Base-by-base conservation (phyloP, 2,329 filamentous ascomycete genomes). In the Curvularia spicifera region DNA sequence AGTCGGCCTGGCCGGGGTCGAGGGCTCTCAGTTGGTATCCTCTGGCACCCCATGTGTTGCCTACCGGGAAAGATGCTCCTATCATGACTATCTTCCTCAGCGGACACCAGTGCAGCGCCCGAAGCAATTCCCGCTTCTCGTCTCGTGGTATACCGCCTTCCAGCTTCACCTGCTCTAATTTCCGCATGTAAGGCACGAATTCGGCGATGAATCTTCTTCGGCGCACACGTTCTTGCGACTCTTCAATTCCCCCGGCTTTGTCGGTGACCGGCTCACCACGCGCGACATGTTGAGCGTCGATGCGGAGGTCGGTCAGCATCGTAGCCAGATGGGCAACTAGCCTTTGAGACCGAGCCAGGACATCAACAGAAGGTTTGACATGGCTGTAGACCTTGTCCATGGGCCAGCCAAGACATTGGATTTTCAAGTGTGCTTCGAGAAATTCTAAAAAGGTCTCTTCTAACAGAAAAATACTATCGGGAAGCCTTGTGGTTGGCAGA, bases 91-190 rank as follows among this genome's bases (percentile, higher is more conserved):
- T 66, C 59, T 81, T 81, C 57, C 78, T 70, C 4, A 82, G 55
- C 0, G 77, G 75, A 46, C 77, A 81, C 40, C 60, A 67, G 56
- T 77, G 74, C 10, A 82, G 53, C 2, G 80, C 79, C 7, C 79
- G 75, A 3, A 81, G 52, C 12, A 77, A 72, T 56, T 82, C 80
- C 26, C 80, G 74, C 52, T 80, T 78, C 60, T 82, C 80, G 59
- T 82, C 80, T 9, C 79, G 72, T 0, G 80, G 79, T 42, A 82
- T 75, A 12, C 78, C 78, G 18, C 80, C 80, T 69, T 82, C 80
- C 20, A 82, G 68, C 56, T 82, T 82, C 65, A 82, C 71, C 40
- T 70, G 73, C 54, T 79, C 66, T 4, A 82, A 50, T n/a, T 68
- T 77, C 1, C 63, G 74, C 78, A 82, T 78, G 31, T 72, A 68